These are phyloP conservation scores for Phytophthora palmivora DNA, from an alignment of 352 stramenopile genomes.

Conservation along the genomic window DNA sequence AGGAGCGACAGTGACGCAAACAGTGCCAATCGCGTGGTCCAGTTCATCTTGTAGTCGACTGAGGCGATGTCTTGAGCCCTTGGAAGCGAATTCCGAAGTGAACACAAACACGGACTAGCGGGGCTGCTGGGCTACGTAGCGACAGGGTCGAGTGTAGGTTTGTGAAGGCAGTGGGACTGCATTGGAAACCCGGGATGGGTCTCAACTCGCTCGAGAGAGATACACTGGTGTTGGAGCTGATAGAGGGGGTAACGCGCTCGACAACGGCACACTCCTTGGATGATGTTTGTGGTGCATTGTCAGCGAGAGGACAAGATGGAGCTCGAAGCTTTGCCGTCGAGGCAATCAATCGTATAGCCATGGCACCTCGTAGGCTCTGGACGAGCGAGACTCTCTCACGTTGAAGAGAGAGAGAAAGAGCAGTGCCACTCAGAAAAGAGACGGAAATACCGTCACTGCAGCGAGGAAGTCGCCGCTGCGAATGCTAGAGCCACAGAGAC, in stretches of 20 bases:
- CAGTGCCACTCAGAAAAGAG: conserved; percentile 18
- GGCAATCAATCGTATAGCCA: background rate
- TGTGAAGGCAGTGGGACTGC: conserved; percentile 21
- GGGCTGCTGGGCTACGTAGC: conserved; percentile 5
- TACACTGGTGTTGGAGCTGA: background rate
- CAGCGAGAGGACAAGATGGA: background rate
- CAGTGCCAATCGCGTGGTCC: conserved; percentile 12
- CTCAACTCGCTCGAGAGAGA: background rate
- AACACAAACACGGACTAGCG: background rate
- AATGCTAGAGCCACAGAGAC: background rate
- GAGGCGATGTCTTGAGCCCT: background rate
- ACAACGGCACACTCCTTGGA: background rate
- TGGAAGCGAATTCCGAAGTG: conserved; percentile 25
- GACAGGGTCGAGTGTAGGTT: conserved; percentile 32
- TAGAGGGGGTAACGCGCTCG: background rate
- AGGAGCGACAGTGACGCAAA: conserved; percentile 26
- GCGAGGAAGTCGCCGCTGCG: background rate
- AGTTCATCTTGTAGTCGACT: conserved; percentile 15
- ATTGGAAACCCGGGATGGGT: conserved; percentile 8
- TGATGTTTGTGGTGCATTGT: background rate
- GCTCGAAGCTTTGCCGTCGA: conserved; percentile 5
- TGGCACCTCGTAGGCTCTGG: too few relatives aligned
- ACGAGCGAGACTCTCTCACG: background rate
- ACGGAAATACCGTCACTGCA: background rate
- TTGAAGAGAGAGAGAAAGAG: conserved; percentile 23